Conservation (phyloP, 108 stramenopile species). For the Discostella pseudostelligera region DNA sequence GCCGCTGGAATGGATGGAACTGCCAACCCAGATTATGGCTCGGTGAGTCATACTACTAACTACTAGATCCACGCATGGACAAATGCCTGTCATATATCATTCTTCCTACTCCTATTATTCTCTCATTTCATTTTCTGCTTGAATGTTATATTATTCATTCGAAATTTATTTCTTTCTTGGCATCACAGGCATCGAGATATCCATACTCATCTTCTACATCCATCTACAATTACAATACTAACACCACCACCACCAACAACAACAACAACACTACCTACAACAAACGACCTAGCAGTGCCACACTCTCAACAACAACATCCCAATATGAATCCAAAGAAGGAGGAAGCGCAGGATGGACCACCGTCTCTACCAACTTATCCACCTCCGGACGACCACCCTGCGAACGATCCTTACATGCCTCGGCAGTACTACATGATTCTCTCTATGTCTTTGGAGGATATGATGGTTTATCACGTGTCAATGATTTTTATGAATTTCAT, state of each 20-base stretch:
- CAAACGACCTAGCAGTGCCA: neutral
- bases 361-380: slow-evolving; percentile 13
- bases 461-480: slow-evolving; percentile 84
- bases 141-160: too few relatives aligned
- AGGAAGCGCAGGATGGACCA: slow-evolving; percentile 24
- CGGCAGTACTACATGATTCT: slow-evolving; percentile 60
- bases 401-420: slow-evolving; percentile 85
- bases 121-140: too few relatives aligned
- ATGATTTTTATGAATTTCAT: slow-evolving; percentile 92
- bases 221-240: neutral
- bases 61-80: too few relatives aligned
- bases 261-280: neutral
- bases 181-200: too few relatives aligned
- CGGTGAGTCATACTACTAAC: too few relatives aligned
- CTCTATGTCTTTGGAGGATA: slow-evolving; percentile 88
- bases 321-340: slow-evolving; percentile 15
- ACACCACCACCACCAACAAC: neutral
- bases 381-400: slow-evolving; percentile 52
- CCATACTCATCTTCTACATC: neutral
- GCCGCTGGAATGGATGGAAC: too few relatives aligned
- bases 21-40: too few relatives aligned
- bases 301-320: neutral
- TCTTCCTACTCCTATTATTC: too few relatives aligned
- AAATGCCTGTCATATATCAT: too few relatives aligned
- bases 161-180: too few relatives aligned